Evolutionary conservation across 345 rosid genomes (phyloP).

Genomic region (Turnera subulata): DNA sequence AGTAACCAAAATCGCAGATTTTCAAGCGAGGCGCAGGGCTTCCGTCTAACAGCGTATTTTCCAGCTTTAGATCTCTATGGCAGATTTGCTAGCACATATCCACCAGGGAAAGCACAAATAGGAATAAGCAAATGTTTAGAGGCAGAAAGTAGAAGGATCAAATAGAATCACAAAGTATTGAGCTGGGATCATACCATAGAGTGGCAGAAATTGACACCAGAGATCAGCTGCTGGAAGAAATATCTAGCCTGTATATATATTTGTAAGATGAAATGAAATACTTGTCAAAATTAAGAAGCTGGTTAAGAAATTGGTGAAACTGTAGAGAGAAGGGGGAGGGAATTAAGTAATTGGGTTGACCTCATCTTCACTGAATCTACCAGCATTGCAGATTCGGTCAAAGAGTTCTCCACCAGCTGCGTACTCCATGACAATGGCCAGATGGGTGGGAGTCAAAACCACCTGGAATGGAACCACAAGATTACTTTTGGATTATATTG

Average conservation of each 20-base stretch:
- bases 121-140: neutral
- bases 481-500: too few species aligned
- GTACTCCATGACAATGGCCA: slow-evolving; percentile 26
- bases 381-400: slow-evolving; percentile 23
- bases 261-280: slow-evolving; percentile 1
- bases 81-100: slow-evolving; percentile 80
- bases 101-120: neutral
- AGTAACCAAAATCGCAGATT: slow-evolving; percentile 93
- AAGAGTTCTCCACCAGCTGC: slow-evolving; percentile 26
- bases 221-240: slow-evolving; percentile 89
- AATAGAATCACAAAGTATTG: too few species aligned
- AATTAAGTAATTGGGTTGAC: too few species aligned
- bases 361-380: slow-evolving; percentile 29
- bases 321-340: too few species aligned
- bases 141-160: neutral
- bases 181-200: slow-evolving; percentile 18
- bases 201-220: slow-evolving; percentile 81
- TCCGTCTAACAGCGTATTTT: slow-evolving; percentile 85
- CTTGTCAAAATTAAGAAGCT: neutral
- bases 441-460: slow-evolving; percentile 21
- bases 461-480: slow-evolving; percentile 4
- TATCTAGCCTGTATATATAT: slow-evolving; percentile 86
- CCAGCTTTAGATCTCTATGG: slow-evolving; percentile 90
- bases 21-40: slow-evolving; percentile 89
- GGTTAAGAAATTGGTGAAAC: too few species aligned